Base-by-base conservation (phyloP, 805 yeast genomes). In the Candida ovalis region DNA sequence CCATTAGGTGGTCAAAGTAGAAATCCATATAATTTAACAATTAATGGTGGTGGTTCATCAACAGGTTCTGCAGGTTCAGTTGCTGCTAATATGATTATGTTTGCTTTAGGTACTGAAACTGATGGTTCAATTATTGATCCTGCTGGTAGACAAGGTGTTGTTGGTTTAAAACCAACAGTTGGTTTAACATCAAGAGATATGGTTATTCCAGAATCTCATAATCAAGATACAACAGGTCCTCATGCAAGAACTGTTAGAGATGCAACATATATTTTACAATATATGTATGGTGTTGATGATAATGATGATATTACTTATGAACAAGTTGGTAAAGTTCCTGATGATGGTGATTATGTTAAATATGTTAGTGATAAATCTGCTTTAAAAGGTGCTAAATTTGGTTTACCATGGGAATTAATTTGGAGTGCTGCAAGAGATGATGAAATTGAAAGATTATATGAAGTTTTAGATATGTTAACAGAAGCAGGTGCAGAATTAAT, bases 41-140 rank as follows among this genome's bases (percentile, higher is more conserved):
- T 59, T 17, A 61, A 58, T 27, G 56, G 57, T 7, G 65, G 66
- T 25, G 65, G 66, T 7, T 55, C 59, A 18, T 61, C 65, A n/a
- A 57, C 65, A 4, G 66, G 66, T 7, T 59, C 63, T 38, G 66
- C 61, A 2, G 63, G 47, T n/a, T 40, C 60, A 15, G 65, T 61
- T 13, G 63, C 64, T 12, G 58, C 64, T 3, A 60, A 61, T 33
- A 56, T 62, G 62, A 57, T 61, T 33, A 51, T 56, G 55, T 62
- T 60, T 47, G 54, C 65, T 4, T 42, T 62, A 18, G 66, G 65
- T 15, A 62, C 65, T 19, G 66, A 62, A 47, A 62, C 66, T 5
- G 65, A 62, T 47, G 65, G 66, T 12, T 56, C 61, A 42, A 60
- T 62, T 36, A 57, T 62, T 39, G 62, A 57, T 47, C 65, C 65